A percentile compares a stretch with the other conserved stretches of the same genome.
Conservation (phyloP, 2,329 filamentous ascomycete species). For the Acrocalymma vagum region DNA sequence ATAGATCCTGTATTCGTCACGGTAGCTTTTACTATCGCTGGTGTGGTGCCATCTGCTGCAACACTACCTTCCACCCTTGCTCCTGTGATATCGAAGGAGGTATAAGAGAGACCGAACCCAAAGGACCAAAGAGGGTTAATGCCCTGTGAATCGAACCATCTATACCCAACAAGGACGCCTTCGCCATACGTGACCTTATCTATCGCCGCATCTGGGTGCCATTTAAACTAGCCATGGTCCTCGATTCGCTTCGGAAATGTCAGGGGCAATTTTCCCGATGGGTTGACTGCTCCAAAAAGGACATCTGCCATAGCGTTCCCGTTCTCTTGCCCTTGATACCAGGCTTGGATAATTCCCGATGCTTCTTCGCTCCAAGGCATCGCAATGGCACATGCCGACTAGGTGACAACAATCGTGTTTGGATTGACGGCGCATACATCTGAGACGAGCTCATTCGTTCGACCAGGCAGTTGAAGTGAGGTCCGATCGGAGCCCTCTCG, state of each 20-base stretch:
- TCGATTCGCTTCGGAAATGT: slow-evolving; percentile 75
- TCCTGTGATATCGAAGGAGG: background rate
- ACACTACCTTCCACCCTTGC: background rate
- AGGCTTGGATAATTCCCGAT: background rate
- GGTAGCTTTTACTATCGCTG: background rate
- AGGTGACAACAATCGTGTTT: slow-evolving; percentile 4
- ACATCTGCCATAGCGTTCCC: slow-evolving; percentile 80
- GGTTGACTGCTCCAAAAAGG: slow-evolving; percentile 76
- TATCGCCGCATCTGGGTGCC: background rate
- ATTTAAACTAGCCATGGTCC: slow-evolving; percentile 53
- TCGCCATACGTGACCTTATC: slow-evolving; percentile 3
- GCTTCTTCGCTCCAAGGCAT: background rate
- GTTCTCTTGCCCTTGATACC: slow-evolving; percentile 78
- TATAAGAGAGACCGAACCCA: slow-evolving; percentile 4
- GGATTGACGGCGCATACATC: slow-evolving; percentile 8
- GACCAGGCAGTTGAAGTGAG: background rate
- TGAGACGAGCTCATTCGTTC: slow-evolving; percentile 12
- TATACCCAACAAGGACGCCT: slow-evolving; percentile 5
- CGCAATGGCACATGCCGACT: slow-evolving; percentile 6
- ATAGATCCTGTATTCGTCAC: background rate
- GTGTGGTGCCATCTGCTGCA: background rate
- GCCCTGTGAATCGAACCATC: slow-evolving; percentile 4
- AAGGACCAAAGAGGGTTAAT: slow-evolving; percentile 4
- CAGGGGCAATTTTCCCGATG: slow-evolving; percentile 80
- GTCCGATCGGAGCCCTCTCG: slow-evolving; percentile 4